A percentile compares a stretch with the other conserved stretches of the same genome.
These are phyloP conservation scores for Monilinia laxa DNA, from an alignment of 2,329 filamentous ascomycete species.

Conservation along the genomic window DNA sequence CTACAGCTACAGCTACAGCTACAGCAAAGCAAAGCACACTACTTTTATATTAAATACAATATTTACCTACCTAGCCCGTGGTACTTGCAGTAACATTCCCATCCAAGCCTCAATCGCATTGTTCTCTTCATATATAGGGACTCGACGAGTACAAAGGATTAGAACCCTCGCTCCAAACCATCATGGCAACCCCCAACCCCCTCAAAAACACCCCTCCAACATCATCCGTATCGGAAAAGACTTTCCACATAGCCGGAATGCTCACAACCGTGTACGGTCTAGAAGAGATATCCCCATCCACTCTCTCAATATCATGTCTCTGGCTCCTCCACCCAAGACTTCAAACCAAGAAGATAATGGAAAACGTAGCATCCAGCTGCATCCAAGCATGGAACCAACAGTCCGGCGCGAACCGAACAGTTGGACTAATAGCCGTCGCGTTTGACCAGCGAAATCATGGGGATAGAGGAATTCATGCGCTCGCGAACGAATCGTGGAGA, in stretches of 20 bases:
- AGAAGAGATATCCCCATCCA: slow-evolving; percentile 60
- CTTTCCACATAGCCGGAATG: slow-evolving; percentile 74
- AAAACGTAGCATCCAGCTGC: slow-evolving; percentile 65
- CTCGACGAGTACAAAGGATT: not conserved
- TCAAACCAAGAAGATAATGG: slow-evolving; percentile 71
- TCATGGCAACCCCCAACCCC: slow-evolving; percentile 25
- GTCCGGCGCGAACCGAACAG: slow-evolving; percentile 35
- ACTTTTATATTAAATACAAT: too few species aligned
- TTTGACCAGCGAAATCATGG: slow-evolving; percentile 97
- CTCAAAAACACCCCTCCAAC: slow-evolving; percentile 24
- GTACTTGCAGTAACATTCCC: not conserved
- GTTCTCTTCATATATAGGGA: not conserved
- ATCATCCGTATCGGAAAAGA: slow-evolving; percentile 57
- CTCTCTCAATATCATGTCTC: slow-evolving; percentile 68
- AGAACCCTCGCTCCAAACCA: not conserved
- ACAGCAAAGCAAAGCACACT: too few species aligned
- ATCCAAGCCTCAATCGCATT: not conserved
- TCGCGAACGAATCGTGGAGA: slow-evolving; percentile 75
- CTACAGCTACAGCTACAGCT: too few species aligned
- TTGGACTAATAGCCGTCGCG: slow-evolving; percentile 70
- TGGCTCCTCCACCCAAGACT: slow-evolving; percentile 87
- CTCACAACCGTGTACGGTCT: slow-evolving; percentile 79
- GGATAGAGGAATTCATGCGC: slow-evolving; percentile 61
- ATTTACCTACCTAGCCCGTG: too few species aligned
- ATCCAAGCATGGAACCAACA: slow-evolving; percentile 66